phyloP scores from a whole-genome alignment of 2,329 filamentous ascomycete species.

The Nectriaceae sp. region DNA sequence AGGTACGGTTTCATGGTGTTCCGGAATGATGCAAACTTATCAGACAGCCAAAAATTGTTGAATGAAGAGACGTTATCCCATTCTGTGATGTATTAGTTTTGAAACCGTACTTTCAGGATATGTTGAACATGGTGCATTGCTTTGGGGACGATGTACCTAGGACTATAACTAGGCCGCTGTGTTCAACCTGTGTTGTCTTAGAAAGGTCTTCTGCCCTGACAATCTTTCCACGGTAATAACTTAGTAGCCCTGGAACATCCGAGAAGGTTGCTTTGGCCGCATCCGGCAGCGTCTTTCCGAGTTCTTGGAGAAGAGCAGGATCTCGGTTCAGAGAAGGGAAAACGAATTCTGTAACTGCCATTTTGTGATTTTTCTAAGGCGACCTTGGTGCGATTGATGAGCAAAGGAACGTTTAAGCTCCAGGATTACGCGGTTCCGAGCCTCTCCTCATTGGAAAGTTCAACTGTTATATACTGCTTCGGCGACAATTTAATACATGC shows the following conservation, averaged over 20 bases:
- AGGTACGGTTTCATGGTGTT: neutral
- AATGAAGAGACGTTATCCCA: neutral
- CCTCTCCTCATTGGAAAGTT: too few relatives aligned
- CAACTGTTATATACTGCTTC: too few relatives aligned
- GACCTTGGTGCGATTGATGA: too few relatives aligned
- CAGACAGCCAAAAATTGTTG: neutral
- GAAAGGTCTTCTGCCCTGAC: neutral
- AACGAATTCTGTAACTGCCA: conserved; percentile 7
- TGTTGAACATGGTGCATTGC: neutral
- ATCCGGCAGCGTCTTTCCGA: neutral
- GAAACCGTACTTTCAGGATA: neutral
- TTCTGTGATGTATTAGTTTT: neutral
- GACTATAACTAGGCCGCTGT: conserved; percentile 1
- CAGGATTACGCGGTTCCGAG: too few relatives aligned
- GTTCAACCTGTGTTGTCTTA: neutral
- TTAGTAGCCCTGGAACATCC: neutral
- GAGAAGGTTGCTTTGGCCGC: conserved; percentile 2
- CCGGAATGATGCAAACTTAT: neutral
- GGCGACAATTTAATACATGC: too few relatives aligned
- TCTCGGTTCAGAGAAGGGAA: conserved; percentile 4
- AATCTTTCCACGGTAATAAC: neutral
- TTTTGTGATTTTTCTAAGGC: too few relatives aligned
- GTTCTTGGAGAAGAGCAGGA: neutral
- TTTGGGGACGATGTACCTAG: neutral
- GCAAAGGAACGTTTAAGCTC: too few relatives aligned